These are phyloP conservation scores for Aspergillus nidulans DNA, from an alignment of 495 filamentous ascomycete species.

Conservation along the genomic window DNA sequence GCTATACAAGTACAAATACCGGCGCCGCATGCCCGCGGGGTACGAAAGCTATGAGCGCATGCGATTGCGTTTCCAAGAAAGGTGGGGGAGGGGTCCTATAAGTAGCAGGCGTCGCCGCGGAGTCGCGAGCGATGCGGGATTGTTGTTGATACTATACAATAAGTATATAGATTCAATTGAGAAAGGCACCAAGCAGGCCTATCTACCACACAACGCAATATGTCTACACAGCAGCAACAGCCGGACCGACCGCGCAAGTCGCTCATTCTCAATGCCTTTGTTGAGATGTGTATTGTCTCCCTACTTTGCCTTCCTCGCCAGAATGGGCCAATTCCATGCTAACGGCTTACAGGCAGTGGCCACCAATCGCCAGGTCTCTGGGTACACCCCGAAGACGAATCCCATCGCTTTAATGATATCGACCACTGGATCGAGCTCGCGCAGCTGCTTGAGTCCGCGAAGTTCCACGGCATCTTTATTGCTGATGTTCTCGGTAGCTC, in stretches of 20 bases:
- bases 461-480: slow-evolving; percentile 56
- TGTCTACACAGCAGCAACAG: background rate
- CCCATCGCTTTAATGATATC: slow-evolving; percentile 50
- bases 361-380: slow-evolving; percentile 53
- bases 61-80: background rate
- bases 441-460: slow-evolving; percentile 43
- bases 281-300: slow-evolving; percentile 45
- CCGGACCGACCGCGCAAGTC: slow-evolving; percentile 34
- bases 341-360: slow-evolving; percentile 35
- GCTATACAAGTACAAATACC: slow-evolving; percentile 20
- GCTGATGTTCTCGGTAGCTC: slow-evolving; percentile 44
- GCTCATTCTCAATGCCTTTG: slow-evolving; percentile 58
- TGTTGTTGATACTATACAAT: background rate
- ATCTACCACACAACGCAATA: background rate
- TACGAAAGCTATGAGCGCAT: slow-evolving; percentile 11
- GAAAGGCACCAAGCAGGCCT: background rate
- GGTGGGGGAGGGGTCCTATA: background rate
- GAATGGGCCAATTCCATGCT: background rate
- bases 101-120: background rate
- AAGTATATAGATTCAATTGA: background rate
- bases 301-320: background rate
- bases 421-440: slow-evolving; percentile 49
- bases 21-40: background rate
- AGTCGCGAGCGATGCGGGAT: background rate
- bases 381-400: slow-evolving; percentile 51